These are phyloP conservation scores for Lumnitzera littorea DNA, from an alignment of 345 rosid species.

Conservation along the genomic window DNA sequence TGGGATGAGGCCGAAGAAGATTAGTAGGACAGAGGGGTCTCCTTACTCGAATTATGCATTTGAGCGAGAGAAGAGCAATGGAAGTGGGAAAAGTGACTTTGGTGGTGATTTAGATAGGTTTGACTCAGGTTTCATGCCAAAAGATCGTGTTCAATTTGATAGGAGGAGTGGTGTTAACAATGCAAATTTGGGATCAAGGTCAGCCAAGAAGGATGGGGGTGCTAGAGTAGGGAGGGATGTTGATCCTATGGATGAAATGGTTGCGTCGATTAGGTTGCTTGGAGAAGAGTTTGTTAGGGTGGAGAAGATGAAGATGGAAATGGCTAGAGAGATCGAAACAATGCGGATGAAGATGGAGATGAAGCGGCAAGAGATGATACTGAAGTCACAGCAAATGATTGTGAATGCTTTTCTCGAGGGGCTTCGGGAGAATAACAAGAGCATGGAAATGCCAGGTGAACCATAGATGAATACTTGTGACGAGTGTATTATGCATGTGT, in stretches of 20 bases:
- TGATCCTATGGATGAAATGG: conserved; percentile 49
- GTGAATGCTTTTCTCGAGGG: conserved; percentile 34
- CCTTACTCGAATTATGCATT: too few species aligned
- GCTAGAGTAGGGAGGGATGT: conserved; percentile 23
- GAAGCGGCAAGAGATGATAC: conserved; percentile 64
- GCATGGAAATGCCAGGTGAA: conserved; percentile 12
- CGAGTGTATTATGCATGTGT: not conserved
- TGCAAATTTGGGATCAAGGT: conserved; percentile 26
- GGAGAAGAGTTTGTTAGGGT: conserved; percentile 48
- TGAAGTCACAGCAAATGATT: conserved; percentile 54
- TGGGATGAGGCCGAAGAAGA: too few species aligned
- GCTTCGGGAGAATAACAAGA: conserved; percentile 34
- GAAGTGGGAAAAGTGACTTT: conserved; percentile 3
- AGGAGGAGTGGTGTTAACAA: conserved; percentile 23
- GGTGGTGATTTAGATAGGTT: conserved; percentile 13
- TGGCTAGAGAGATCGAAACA: conserved; percentile 66
- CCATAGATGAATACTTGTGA: not conserved
- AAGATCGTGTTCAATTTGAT: conserved; percentile 2
- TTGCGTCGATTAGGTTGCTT: conserved; percentile 41
- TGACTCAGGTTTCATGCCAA: not conserved
- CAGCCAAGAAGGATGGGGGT: conserved; percentile 17
- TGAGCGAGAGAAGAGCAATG: too few species aligned
- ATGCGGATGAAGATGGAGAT: conserved; percentile 59
- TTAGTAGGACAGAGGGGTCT: too few species aligned
- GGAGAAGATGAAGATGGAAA: conserved; percentile 70